Evolutionary conservation across 1,284 basidiomycete genomes (phyloP), one percentile per base, ranked within the genome.

Genomic region (Cryptococcus sp.): DNA sequence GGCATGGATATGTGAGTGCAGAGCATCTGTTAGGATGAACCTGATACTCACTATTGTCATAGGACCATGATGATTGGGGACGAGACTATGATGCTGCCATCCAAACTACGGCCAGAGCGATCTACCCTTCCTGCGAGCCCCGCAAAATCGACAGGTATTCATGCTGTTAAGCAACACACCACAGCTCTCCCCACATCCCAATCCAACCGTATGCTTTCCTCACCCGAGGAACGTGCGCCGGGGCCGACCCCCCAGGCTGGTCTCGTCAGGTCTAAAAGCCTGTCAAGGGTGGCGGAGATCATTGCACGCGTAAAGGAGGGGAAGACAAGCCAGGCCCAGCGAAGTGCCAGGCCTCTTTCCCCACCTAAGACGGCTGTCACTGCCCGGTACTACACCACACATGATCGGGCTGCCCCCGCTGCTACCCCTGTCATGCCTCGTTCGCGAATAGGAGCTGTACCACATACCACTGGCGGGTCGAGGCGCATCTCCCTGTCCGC

Each of bases 401-500:
- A 2, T 44, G 52, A 23, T 42, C 28, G 9, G 28, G 28, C 48
- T 18, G 36, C 24, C 3, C 33, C 56, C n/a, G 28, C 48, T 4
- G 28, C 6, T 7, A 60, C 51, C 15, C 57, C 53, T 4, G 46
- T 42, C 12, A 23, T 40, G 15, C 36, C 49, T 5, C 33, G 35
- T 6, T 11, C 35, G 9, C 45, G 60, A 24, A 40, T 38, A 11
- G 56, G 49, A 15, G 44, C 44, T 15, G 53, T 54, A 6, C 50
- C 53, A 2, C 52, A 44, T 13, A 53, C 45, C 21, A 39, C 36
- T 28, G 46, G 46, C 1, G 9, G 28, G 28, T 50, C 52, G 33
- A 45, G 45, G 13, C 56, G 61, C 18, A 58, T 63, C 44, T 67
- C 65, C 15, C 55, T 65, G 0, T 66, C 65, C 3, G 52, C 59